Conservation (phyloP, 768 basidiomycete species). For the Chalciporus sphaerocephalus region DNA sequence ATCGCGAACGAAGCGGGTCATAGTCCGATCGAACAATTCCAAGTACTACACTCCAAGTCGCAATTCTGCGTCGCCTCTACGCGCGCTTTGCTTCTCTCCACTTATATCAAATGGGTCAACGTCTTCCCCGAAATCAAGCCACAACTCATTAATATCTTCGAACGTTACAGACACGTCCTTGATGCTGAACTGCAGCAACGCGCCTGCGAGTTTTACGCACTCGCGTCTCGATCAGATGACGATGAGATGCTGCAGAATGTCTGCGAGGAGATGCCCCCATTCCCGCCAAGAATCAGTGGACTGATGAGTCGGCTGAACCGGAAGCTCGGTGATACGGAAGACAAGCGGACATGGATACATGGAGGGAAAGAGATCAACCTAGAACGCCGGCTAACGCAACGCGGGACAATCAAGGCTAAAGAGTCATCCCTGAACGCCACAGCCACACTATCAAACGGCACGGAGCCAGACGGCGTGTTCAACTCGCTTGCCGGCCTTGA, state of each 20-base stretch:
- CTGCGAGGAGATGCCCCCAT: constrained; percentile 99
- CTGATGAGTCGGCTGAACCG: constrained; percentile 81
- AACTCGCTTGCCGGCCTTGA: constrained; percentile 82
- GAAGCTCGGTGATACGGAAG: constrained; percentile 89
- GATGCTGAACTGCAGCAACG: constrained; percentile 97
- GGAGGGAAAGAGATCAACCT: constrained; percentile 91
- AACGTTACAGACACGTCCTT: constrained; percentile 94
- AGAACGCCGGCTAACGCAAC: constrained; percentile 62
- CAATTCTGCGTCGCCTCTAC: constrained; percentile 92
- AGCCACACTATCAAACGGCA: constrained; percentile 33
- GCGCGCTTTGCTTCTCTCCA: constrained; percentile 87
- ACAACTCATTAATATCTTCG: constrained; percentile 90
- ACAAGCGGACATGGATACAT: constrained; percentile 93
- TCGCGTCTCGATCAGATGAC: constrained; percentile 80
- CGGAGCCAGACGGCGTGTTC: constrained; percentile 54
- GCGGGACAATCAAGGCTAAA: constrained; percentile 39
- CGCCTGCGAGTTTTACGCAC: constrained; percentile 93
- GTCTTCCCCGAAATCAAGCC: constrained; percentile 98
- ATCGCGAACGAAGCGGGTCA: constrained; percentile 94
- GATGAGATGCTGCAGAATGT: constrained; percentile 92
- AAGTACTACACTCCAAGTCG: constrained; percentile 87
- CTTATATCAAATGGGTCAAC: constrained; percentile 99
- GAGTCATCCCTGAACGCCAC: constrained; percentile 35
- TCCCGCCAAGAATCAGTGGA: constrained; percentile 91
- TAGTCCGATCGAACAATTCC: constrained; percentile 92